Conservation (phyloP, 306 rosid species). For the Castanopsis chinensis region DNA sequence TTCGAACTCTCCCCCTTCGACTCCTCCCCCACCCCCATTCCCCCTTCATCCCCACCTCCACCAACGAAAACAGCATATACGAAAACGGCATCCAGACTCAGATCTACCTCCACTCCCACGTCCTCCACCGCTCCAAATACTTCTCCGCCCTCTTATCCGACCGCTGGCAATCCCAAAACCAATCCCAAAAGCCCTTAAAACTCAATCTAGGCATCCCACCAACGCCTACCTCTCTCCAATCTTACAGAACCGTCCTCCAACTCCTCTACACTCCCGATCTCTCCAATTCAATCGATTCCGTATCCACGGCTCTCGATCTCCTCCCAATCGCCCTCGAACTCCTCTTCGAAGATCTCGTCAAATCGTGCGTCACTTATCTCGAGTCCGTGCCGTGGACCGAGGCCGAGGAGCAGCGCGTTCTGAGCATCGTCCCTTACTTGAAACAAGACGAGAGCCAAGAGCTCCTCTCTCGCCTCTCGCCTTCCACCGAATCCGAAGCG, state of each 20-base stretch:
- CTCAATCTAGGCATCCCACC: constrained; percentile 52
- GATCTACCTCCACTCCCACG: constrained; percentile 63
- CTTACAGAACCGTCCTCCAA: constrained; percentile 52
- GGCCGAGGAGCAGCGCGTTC: constrained; percentile 70
- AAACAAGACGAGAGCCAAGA: constrained; percentile 70
- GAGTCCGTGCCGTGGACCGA: constrained; percentile 97
- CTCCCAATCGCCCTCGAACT: constrained; percentile 79
- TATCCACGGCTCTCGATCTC: constrained; percentile 63
- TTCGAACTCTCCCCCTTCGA: constrained; percentile 41
- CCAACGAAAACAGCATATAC: neutral
- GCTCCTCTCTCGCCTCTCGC: constrained; percentile 76
- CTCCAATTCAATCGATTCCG: constrained; percentile 38
- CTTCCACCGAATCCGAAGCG: constrained; percentile 36
- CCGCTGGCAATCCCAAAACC: constrained; percentile 46
- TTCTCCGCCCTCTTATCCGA: constrained; percentile 84
- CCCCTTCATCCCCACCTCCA: constrained; percentile 13
- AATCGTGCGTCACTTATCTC: constrained; percentile 61
- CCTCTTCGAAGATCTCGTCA: constrained; percentile 81
- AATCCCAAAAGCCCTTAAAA: constrained; percentile 21
- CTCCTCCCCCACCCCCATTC: constrained; percentile 22
- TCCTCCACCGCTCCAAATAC: constrained; percentile 74
- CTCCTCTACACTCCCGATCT: constrained; percentile 68
- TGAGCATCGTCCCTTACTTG: constrained; percentile 61
- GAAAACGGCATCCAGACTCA: constrained; percentile 35
- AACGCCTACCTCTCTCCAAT: constrained; percentile 41